Conservation (phyloP, 495 filamentous ascomycete species). For the Margaritispora aquatica region DNA sequence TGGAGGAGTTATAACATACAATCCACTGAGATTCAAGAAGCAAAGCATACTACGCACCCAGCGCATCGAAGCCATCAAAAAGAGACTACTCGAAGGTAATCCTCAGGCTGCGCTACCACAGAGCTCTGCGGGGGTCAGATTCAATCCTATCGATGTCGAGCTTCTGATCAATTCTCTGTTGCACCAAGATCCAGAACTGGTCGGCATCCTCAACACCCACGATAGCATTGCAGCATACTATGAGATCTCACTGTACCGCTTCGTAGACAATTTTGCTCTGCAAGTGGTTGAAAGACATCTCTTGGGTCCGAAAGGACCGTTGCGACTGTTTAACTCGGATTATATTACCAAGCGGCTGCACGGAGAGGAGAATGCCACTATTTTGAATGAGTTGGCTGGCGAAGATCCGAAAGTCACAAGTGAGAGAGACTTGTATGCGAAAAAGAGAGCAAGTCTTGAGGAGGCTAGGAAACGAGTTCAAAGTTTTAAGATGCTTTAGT, state of each 20-base stretch:
- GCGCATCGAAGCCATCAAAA: background rate
- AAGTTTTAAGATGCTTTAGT: slow-evolving; percentile 4
- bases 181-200: background rate
- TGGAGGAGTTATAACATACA: background rate
- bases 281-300: slow-evolving; percentile 21
- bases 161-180: slow-evolving; percentile 1
- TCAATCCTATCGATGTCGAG: background rate
- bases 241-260: slow-evolving; percentile 36
- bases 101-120: background rate
- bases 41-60: background rate
- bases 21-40: background rate
- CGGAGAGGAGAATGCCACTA: slow-evolving; percentile 24
- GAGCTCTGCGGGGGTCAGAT: background rate
- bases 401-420: slow-evolving; percentile 31
- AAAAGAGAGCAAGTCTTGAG: slow-evolving; percentile 37
- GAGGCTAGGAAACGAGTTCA: slow-evolving; percentile 24
- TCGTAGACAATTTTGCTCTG: slow-evolving; percentile 33
- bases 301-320: slow-evolving; percentile 3
- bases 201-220: slow-evolving; percentile 18
- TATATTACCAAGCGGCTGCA: slow-evolving; percentile 29
- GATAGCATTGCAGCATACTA: slow-evolving; percentile 35
- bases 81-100: background rate
- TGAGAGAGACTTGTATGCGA: slow-evolving; percentile 30
- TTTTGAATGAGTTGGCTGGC: slow-evolving; percentile 40
- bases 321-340: slow-evolving; percentile 5